Evolutionary conservation across 2,329 filamentous ascomycete genomes (phyloP).

Genomic region (Aspergillus floridensis): DNA sequence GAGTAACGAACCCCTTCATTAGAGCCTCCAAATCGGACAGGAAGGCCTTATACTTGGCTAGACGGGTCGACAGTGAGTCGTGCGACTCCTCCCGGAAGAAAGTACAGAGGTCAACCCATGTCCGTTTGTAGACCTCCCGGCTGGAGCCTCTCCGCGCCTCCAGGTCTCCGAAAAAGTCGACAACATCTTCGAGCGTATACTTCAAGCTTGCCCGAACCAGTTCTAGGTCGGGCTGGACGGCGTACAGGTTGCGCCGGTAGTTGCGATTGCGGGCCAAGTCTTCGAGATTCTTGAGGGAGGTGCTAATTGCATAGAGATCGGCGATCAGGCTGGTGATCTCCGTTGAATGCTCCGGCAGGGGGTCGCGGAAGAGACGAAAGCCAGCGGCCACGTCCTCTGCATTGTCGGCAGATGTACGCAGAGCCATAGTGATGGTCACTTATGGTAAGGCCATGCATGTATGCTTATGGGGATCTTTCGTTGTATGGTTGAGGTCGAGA

Average conservation of each 20-base stretch:
- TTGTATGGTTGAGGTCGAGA: conserved; percentile 1
- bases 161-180: conserved; percentile 45
- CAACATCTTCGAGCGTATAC: conserved; percentile 52
- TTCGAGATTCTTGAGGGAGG: conserved; percentile 50
- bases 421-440: conserved; percentile 34
- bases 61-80: conserved; percentile 46
- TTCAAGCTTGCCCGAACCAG: conserved; percentile 50
- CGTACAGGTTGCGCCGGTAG: conserved; percentile 38
- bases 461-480: background rate
- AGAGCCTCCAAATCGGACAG: conserved; percentile 46
- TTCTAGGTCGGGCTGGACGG: conserved; percentile 49
- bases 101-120: conserved; percentile 51
- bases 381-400: conserved; percentile 54
- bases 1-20: conserved; percentile 47
- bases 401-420: conserved; percentile 45
- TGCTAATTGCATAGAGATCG: conserved; percentile 55
- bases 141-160: conserved; percentile 27
- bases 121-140: conserved; percentile 44
- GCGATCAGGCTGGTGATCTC: conserved; percentile 55
- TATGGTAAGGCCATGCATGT: conserved; percentile 14
- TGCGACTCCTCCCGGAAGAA: conserved; percentile 49
- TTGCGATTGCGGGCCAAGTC: conserved; percentile 41
- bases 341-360: conserved; percentile 51
- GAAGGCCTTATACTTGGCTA: conserved; percentile 53
- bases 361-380: conserved; percentile 50